Evolutionary conservation across 2,329 filamentous ascomycete genomes (phyloP), one percentile per base, ranked within the genome.

Genomic region (Alternaria gaisen): DNA sequence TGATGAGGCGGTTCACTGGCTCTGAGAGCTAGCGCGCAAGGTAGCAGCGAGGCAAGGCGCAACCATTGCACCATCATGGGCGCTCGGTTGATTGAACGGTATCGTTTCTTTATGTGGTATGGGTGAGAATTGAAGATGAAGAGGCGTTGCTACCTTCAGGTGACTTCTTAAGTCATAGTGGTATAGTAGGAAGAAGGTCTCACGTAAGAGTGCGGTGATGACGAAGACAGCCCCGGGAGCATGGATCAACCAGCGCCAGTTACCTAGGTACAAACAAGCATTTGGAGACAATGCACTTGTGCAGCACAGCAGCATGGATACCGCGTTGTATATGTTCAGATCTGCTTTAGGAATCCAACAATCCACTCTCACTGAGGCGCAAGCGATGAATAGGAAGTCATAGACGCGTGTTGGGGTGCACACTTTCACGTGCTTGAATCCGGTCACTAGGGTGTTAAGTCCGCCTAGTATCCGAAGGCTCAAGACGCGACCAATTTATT

Each of bases 11-110:
- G 50, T 50, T 65, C 38, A 44, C 20, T 62, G 46, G 56, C 66
- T 46, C 50, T 53, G 38, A 72, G 60, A 47, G 72, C 72, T 46
- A 32, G 44, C 38, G 60, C 59, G 61, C 69, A 53, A 43, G 68
- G 66, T 18, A 72, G 58, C 43, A 72, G 57, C 36, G 47, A 58
- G 22, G 59, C 54, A 47, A 69, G 24, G 53, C 63, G 54, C 24
- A 50, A 56, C 24, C 64, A 20, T 10, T 61, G 65, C 60, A 67
- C 64, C 61, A 62, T 69, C 41, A 43, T 62, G 53, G 46, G 47
- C 20, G 26, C 28, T 28, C n/a, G 12, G 48, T 41, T 20, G 6
- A 36, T 9, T 4, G 43, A 24, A 20, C 20, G 16, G 20, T 30
- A 41, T 16, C 22, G 24, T 10, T 28, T 34, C 26, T 53, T 22